Conservation (phyloP, 768 basidiomycete species). For the Mrakia blollopis region DNA sequence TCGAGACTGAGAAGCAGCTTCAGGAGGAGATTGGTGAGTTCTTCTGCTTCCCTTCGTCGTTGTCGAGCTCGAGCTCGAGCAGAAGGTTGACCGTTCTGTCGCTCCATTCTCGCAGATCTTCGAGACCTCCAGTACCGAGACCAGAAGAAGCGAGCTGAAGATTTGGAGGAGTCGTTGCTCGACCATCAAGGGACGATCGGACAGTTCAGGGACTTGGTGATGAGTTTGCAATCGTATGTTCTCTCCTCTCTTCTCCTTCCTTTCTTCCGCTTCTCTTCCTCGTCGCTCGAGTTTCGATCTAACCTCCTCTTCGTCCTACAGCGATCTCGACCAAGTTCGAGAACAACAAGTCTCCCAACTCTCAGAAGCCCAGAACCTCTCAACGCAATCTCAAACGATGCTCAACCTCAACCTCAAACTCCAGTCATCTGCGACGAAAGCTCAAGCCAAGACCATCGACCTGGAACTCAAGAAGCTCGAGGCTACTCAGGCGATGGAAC, state of each 20-base stretch:
- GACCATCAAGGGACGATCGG: conserved; percentile 83
- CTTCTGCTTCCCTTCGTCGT: background rate
- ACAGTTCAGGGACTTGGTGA: conserved; percentile 89
- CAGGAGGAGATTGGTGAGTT: conserved; percentile 78
- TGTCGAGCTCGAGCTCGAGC: conserved; percentile 1
- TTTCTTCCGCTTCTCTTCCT: background rate
- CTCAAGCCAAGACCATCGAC: conserved; percentile 82
- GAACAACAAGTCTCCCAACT: conserved; percentile 79
- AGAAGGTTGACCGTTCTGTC: background rate
- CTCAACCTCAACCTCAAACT: conserved; percentile 92
- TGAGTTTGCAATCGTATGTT: conserved; percentile 68
- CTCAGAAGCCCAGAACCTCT: conserved; percentile 72
- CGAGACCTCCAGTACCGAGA: conserved; percentile 70
- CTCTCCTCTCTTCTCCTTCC: conserved; percentile 26
- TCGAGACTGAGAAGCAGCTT: conserved; percentile 85
- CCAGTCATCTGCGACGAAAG: conserved; percentile 83
- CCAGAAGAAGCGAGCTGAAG: conserved; percentile 58
- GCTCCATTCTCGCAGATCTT: conserved; percentile 33
- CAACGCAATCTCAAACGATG: conserved; percentile 84
- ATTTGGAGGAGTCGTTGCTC: conserved; percentile 69
- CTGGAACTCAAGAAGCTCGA: conserved; percentile 81
- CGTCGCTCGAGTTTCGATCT: no score
- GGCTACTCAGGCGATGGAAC: conserved; percentile 71
- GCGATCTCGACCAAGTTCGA: conserved; percentile 79
- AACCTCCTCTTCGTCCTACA: conserved; percentile 40